Conservation (phyloP, 495 filamentous ascomycete species). For the Filosporella fistucella region DNA sequence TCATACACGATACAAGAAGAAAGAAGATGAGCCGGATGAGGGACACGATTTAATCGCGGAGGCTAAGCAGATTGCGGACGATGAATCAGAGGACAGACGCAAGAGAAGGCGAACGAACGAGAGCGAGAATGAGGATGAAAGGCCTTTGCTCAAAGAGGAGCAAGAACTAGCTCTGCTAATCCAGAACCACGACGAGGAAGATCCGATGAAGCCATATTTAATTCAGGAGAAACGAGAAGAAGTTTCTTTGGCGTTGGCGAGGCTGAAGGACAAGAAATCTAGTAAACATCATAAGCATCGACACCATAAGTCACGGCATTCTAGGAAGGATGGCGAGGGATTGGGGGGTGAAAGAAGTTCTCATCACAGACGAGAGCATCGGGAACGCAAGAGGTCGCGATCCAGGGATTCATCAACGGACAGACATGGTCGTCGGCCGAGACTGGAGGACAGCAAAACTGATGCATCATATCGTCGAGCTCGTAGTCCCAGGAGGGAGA, state of each 20-base stretch:
- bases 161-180: conserved; percentile 71
- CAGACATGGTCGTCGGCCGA: too few species aligned
- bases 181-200: conserved; percentile 83
- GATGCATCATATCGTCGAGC: too few species aligned
- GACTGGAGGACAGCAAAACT: conserved; percentile 19
- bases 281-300: conserved; percentile 41
- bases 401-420: conserved; percentile 17
- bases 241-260: conserved; percentile 63
- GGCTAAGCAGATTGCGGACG: conserved; percentile 28
- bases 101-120: conserved; percentile 21
- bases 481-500: conserved; percentile 22
- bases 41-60: conserved; percentile 38
- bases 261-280: conserved; percentile 31
- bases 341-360: conserved; percentile 13
- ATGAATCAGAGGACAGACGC: conserved; percentile 29
- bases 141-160: conserved; percentile 56
- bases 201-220: conserved; percentile 93
- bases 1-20: conserved; percentile 84
- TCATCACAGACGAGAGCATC: conserved; percentile 21
- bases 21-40: conserved; percentile 77
- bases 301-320: conserved; percentile 38
- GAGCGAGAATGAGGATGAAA: conserved; percentile 33
- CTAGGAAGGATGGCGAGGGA: conserved; percentile 7
- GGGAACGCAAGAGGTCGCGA: conserved; percentile 19
- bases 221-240: conserved; percentile 88